Evolutionary conservation across 1,139 yeast species (phyloP).

Genomic region (Zygoascus sp.): DNA sequence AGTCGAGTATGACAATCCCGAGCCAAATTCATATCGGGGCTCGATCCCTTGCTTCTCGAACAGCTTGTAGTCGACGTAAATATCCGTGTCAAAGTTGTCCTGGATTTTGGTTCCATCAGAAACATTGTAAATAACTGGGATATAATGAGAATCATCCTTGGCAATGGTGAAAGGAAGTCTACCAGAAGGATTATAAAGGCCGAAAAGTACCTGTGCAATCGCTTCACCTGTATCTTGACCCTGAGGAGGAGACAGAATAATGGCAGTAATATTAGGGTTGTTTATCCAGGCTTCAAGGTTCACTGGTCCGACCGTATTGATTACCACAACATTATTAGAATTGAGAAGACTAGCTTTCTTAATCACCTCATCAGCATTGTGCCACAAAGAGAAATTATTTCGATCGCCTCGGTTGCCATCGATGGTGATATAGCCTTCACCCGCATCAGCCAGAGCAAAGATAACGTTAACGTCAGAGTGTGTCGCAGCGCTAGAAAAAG

Average conservation of each 20-base stretch:
- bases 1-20: constrained; percentile 54
- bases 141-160: constrained; percentile 12
- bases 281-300: constrained; percentile 57
- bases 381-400: constrained; percentile 44
- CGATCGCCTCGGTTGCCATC: constrained; percentile 53
- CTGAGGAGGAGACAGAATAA: constrained; percentile 50
- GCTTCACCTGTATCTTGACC: constrained; percentile 49
- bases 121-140: constrained; percentile 38
- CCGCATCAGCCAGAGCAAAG: constrained; percentile 44
- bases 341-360: constrained; percentile 46
- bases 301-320: constrained; percentile 64
- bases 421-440: constrained; percentile 52
- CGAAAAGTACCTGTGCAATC: constrained; percentile 56
- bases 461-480: constrained; percentile 47
- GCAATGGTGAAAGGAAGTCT: constrained; percentile 54
- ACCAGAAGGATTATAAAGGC: constrained; percentile 62
- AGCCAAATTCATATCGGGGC: constrained; percentile 52
- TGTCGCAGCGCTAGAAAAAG: constrained; percentile 43
- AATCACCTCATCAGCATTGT: constrained; percentile 46
- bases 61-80: constrained; percentile 56
- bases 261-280: constrained; percentile 46
- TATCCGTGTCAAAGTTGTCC: constrained; percentile 53
- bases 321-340: constrained; percentile 50
- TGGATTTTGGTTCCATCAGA: constrained; percentile 50
- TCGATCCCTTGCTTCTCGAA: constrained; percentile 44